These are phyloP conservation scores for Tilletia indica DNA, from an alignment of 1,284 basidiomycete genomes.

Conservation along the genomic window DNA sequence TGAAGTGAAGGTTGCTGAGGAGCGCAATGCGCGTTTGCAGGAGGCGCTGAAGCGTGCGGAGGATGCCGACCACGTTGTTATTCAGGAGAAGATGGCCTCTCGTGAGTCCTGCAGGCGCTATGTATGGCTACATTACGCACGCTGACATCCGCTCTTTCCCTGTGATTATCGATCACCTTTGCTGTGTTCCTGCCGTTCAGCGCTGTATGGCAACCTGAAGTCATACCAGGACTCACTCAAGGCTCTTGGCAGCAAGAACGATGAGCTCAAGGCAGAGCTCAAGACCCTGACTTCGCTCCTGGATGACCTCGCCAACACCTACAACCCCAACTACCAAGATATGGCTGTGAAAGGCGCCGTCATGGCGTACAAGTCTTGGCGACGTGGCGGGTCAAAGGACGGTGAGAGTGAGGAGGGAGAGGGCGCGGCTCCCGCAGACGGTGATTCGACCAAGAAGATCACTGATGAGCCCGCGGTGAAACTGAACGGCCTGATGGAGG, in stretches of 20 bases:
- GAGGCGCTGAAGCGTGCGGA: constrained; percentile 34
- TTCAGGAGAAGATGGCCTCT: constrained; percentile 69
- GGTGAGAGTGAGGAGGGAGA: constrained; percentile 57
- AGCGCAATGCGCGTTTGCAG: constrained; percentile 37
- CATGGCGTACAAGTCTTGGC: constrained; percentile 81
- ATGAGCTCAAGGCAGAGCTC: constrained; percentile 72
- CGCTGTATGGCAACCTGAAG: constrained; percentile 72
- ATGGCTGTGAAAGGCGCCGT: constrained; percentile 98
- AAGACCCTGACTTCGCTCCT: constrained; percentile 80
- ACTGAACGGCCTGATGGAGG: constrained; percentile 32
- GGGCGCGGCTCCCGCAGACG: constrained; percentile 33
- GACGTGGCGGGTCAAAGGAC: constrained; percentile 61
- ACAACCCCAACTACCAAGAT: constrained; percentile 98
- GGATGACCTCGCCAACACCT: constrained; percentile 72
- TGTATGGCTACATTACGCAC: not conserved
- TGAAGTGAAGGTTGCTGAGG: constrained; percentile 66
- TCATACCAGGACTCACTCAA: constrained; percentile 73
- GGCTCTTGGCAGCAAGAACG: constrained; percentile 71
- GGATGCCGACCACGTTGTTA: constrained; percentile 41
- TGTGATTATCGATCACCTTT: not conserved
- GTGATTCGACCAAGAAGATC: constrained; percentile 20
- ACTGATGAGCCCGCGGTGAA: constrained; percentile 29
- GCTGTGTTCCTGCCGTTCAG: constrained; percentile 60
- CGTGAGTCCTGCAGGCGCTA: constrained; percentile 63
- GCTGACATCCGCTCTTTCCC: not conserved